Base-by-base conservation (phyloP, 2,329 filamentous ascomycete genomes). In the Hymenoscyphus scutula region DNA sequence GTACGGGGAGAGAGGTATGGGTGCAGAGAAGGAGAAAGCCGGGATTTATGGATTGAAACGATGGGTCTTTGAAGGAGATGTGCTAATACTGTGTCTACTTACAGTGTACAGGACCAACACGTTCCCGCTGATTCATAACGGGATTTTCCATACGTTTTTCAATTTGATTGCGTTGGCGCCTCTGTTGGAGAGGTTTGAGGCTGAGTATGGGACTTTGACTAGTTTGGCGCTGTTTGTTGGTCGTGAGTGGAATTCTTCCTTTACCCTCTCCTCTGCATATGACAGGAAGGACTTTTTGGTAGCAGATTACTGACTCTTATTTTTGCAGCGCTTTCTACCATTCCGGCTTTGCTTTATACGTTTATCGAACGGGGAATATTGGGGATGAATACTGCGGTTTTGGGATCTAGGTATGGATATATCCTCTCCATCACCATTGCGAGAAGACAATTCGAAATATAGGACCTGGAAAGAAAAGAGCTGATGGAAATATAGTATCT, bases 51-150 rank as follows among this genome's bases (percentile, higher is more conserved):
- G 15, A 6, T 45, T 45, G 17, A 6, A 41, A 17, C 17, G 37
- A 41, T 41, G 29, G 1, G 15, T 11, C 13, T 11, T 23, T 13
- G 34, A 1, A 15, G 8, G 19, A 45, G n/a, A 11, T n/a, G 45
- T 38, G 38, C 27, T 56, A 27, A 51, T 53, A 59, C 59, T 69
- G 15, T 32, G 25, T 7, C 30, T 25, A 54, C 41, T 25, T 58
- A 59, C 75, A 97, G 93, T 96, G 79, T 94, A 97, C 77, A 88
- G 95, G 65, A 83, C 96, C 38, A 97, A 97, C 74, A 96, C 94
- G 0, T 99, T 92, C 73, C 92, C 93, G 0, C 80, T 99, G 62
- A 87, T 97, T 64, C 95, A 99, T 74, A 76, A 86, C 53, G 89
- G 89, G 70, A 83, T 96, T 74, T 80, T 97, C 70, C 95, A 98